Evolutionary conservation across 2,329 filamentous ascomycete genomes (phyloP).

Genomic region (Dryadomyces quercus-mongolicae): DNA sequence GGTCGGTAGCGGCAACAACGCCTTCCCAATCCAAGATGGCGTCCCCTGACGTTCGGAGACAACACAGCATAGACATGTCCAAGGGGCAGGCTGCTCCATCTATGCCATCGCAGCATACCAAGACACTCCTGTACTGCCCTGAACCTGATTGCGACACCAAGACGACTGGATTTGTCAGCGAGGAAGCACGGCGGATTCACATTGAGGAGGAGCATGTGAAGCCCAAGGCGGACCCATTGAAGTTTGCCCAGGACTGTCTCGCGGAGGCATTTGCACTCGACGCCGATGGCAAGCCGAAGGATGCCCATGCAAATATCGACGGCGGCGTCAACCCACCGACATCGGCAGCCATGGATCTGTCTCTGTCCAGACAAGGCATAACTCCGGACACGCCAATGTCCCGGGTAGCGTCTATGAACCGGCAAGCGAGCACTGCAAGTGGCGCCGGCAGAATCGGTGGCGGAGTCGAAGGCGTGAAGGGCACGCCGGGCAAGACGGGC

Average conservation of each 20-base stretch:
- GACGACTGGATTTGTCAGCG: slow-evolving; percentile 35
- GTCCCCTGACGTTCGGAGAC: slow-evolving; percentile 32
- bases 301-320: slow-evolving; percentile 18
- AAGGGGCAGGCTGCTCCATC: slow-evolving; percentile 7
- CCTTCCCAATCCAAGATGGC: slow-evolving; percentile 33
- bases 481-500: slow-evolving; percentile 15
- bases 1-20: slow-evolving; percentile 16
- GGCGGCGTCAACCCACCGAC: slow-evolving; percentile 12
- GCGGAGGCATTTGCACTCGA: slow-evolving; percentile 38
- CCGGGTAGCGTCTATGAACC: slow-evolving; percentile 37
- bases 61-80: slow-evolving; percentile 15
- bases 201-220: slow-evolving; percentile 46
- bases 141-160: slow-evolving; percentile 43
- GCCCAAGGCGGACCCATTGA: slow-evolving; percentile 40
- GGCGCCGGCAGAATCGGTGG: slow-evolving; percentile 23
- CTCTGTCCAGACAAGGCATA: slow-evolving; percentile 34
- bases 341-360: slow-evolving; percentile 24
- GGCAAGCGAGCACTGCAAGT: slow-evolving; percentile 32
- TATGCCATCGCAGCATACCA: slow-evolving; percentile 18
- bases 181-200: slow-evolving; percentile 41
- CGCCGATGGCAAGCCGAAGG: slow-evolving; percentile 31
- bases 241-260: slow-evolving; percentile 39
- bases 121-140: slow-evolving; percentile 35
- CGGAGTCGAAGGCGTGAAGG: not conserved
- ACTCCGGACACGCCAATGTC: slow-evolving; percentile 36